Conservation (phyloP, 2,329 filamentous ascomycete species). For the Chrysoporthe deuterocubensis region DNA sequence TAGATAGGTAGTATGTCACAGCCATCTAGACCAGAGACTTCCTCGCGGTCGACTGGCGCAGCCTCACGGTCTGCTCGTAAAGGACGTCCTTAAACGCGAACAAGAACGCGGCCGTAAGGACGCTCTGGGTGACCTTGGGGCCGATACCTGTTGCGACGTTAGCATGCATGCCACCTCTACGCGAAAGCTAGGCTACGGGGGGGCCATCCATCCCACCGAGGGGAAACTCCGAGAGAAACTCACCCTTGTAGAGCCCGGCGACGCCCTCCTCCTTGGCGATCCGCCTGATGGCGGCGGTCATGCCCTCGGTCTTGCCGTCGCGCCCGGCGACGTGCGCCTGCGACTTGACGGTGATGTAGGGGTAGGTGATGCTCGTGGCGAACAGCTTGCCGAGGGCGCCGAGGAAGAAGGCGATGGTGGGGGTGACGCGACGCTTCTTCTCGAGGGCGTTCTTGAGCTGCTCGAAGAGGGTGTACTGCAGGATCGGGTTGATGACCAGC, state of each 20-base stretch:
- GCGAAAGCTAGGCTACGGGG: neutral
- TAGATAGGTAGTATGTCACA: too few relatives aligned
- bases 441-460: constrained; percentile 93
- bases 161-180: neutral
- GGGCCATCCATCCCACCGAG: too few relatives aligned
- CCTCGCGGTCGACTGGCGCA: constrained; percentile 54
- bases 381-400: constrained; percentile 94
- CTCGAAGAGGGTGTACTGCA: constrained; percentile 99
- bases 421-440: constrained; percentile 69
- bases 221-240: constrained; percentile 37
- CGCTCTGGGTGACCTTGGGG: constrained; percentile 95
- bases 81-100: constrained; percentile 98
- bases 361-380: constrained; percentile 92
- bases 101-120: constrained; percentile 91
- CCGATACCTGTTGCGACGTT: constrained; percentile 70
- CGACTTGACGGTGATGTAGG: constrained; percentile 98
- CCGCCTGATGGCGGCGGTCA: constrained; percentile 75
- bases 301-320: constrained; percentile 76
- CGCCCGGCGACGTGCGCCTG: constrained; percentile 86
- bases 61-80: constrained; percentile 78
- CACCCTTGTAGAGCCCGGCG: constrained; percentile 88
- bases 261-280: constrained; percentile 93
- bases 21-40: constrained; percentile 36
- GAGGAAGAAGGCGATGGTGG: constrained; percentile 85
- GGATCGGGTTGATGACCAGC: constrained; percentile 95